Conservation (phyloP, 1,139 yeast genomes). For the Magnusiomyces clavatus region DNA sequence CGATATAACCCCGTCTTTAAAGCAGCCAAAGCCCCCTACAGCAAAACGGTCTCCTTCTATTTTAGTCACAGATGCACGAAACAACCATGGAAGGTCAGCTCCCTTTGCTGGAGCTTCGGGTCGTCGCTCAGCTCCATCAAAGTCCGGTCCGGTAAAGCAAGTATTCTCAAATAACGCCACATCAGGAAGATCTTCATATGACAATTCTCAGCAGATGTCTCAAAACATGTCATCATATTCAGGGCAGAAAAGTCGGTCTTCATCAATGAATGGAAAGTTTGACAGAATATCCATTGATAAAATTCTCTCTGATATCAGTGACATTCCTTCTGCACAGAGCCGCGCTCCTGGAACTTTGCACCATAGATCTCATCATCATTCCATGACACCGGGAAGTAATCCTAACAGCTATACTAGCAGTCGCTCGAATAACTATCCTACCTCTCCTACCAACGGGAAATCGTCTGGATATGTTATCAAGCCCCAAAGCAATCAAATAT, state of each 20-base stretch:
- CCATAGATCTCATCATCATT: not conserved
- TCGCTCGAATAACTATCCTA: no score
- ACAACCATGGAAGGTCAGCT: conserved; percentile 57
- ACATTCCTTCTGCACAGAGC: conserved; percentile 73
- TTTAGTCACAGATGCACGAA: conserved; percentile 80
- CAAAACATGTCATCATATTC: conserved; percentile 4
- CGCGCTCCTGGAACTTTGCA: conserved; percentile 24
- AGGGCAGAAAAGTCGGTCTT: not conserved
- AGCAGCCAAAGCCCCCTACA: conserved; percentile 41
- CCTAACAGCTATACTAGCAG: no score
- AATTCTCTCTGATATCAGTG: conserved; percentile 61
- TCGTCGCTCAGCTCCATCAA: conserved; percentile 1
- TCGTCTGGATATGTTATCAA: no score
- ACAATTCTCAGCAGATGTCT: conserved; percentile 14
- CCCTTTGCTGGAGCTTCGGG: conserved; percentile 52
- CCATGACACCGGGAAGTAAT: not conserved
- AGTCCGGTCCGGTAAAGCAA: not conserved
- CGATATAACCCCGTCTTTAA: conserved; percentile 1
- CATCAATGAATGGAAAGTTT: conserved; percentile 17
- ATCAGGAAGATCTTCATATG: not conserved
- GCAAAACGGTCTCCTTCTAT: conserved; percentile 92
- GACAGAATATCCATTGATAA: conserved; percentile 31
- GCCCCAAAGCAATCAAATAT: no score
- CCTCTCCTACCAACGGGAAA: no score
- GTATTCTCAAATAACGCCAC: not conserved